These are phyloP conservation scores for Leptodermis oblonga DNA, from an alignment of 257 asterid species.

Conservation along the genomic window DNA sequence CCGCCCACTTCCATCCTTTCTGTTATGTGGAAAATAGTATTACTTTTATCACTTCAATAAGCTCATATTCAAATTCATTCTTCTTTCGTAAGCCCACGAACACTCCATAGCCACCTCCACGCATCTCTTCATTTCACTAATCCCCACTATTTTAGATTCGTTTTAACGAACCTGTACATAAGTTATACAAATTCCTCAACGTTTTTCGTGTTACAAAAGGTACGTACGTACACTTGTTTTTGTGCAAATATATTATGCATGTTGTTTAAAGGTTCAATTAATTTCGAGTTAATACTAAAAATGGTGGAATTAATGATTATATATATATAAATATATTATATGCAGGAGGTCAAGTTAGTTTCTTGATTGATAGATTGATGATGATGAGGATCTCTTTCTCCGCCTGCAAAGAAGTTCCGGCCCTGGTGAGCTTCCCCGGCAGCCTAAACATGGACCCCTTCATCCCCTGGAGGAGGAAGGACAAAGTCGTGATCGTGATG, in stretches of 20 bases:
- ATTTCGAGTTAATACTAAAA: too few relatives aligned
- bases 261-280: too few relatives aligned
- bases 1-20: constrained; percentile 13
- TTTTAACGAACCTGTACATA: neutral
- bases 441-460: constrained; percentile 50
- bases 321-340: too few relatives aligned
- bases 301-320: too few relatives aligned
- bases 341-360: too few relatives aligned
- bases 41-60: neutral
- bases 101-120: neutral
- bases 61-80: neutral
- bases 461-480: constrained; percentile 45
- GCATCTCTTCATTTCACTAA: neutral
- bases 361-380: too few relatives aligned
- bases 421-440: constrained; percentile 51
- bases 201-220: too few relatives aligned
- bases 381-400: constrained; percentile 28
- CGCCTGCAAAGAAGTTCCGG: constrained; percentile 46
- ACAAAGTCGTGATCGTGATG: constrained; percentile 68
- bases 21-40: constrained; percentile 9
- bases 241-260: too few relatives aligned
- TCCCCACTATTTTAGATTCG: neutral
- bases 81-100: constrained; percentile 12
- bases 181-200: neutral
- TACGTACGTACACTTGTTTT: neutral